Evolutionary conservation across 1,284 basidiomycete species (phyloP), one percentile per base, ranked within the genome.

Genomic region (Austroboletus rostrupii): DNA sequence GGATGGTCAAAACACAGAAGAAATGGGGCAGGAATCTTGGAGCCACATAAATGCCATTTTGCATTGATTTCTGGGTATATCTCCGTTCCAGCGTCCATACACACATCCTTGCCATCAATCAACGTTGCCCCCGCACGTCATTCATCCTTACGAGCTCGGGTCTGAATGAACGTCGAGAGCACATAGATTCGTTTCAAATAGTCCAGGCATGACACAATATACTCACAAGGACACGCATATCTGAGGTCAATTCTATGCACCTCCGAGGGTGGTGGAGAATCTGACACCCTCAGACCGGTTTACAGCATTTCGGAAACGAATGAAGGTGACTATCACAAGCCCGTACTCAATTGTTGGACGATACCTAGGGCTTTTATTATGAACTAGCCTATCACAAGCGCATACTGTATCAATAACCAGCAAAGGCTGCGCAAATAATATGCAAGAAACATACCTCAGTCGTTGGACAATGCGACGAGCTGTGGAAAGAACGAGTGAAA

Each of bases 1-100:
- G 6, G 23, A 1, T 26, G 23, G 9, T 1, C 23, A 5, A 7
- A 26, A 7, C 23, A 26, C 9, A 5, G 23, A 26, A 26, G 9
- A 26, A 23, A 67, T 3, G 64, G 57, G 1, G 58, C 64, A 46
- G 52, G 39, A 36, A 69, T 53, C 45, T 57, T 64, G 50, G 66
- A 65, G 46, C 67, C 69, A 67, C 64, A 66, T 6, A 67, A 66
- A 14, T 67, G 63, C n/a, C 64, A 57, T 38, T 69, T 68, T 8
- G 66, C 67, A 42, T 48, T 68, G 32, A 47, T 49, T 49, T 66
- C 64, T 21, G 69, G 57, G 3, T 52, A 47, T 21, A 37, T 50
- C 45, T 66, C 64, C 3, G 43, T 19, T 32, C 68, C 64, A 9
- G 48, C 11, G n/a, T 65, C 63, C 50, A 52, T 49, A 62, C 64